A percentile compares a stretch with the other conserved stretches of the same genome.
Conservation (phyloP, 2,329 filamentous ascomycete species). For the Fusarium sp. region DNA sequence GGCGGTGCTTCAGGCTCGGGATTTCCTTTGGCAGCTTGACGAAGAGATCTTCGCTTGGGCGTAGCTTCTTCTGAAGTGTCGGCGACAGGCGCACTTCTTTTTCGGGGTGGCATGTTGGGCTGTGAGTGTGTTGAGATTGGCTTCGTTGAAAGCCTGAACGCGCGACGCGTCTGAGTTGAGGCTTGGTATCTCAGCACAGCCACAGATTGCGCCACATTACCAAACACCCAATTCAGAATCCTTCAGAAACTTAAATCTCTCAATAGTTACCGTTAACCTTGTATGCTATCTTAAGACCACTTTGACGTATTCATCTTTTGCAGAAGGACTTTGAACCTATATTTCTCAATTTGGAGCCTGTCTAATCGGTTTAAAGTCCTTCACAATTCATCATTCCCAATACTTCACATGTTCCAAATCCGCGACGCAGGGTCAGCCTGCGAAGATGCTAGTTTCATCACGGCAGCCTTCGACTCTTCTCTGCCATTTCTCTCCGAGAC, state of each 20-base stretch:
- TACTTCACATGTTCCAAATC: too few relatives aligned
- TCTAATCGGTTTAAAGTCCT: too few relatives aligned
- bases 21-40: slow-evolving; percentile 18
- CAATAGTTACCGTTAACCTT: accelerated
- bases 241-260: not conserved
- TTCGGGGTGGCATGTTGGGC: slow-evolving; percentile 29
- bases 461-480: not conserved
- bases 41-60: slow-evolving; percentile 30
- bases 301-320: too few relatives aligned
- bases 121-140: not conserved
- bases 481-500: not conserved
- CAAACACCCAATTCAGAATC: not conserved
- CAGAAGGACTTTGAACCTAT: too few relatives aligned
- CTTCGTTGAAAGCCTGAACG: not conserved
- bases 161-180: slow-evolving; percentile 10
- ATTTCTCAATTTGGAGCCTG: too few relatives aligned
- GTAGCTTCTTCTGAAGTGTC: not conserved
- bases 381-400: not conserved
- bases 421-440: accelerated
- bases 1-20: not conserved
- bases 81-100: not conserved
- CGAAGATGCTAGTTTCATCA: accelerated
- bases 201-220: not conserved
- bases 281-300: not conserved
- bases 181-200: not conserved